Evolutionary conservation across 176 grass and related monocot genomes (phyloP), one percentile per base, ranked within the genome.

Genomic region (Tuctoria greenei): DNA sequence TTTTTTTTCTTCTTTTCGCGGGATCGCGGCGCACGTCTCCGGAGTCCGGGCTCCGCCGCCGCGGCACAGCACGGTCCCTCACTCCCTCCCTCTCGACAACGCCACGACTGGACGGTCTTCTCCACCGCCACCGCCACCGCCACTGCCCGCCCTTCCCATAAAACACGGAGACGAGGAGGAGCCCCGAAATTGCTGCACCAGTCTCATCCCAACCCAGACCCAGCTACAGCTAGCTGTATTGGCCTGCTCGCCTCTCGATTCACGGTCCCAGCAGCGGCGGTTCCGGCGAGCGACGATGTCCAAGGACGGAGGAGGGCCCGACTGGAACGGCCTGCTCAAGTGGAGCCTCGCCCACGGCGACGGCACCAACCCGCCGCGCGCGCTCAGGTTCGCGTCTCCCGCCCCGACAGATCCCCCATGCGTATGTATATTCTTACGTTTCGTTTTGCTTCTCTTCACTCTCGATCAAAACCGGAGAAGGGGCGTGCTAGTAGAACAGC

Each of bases 311-410:
- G n/a, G n/a, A 6, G 91, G 89, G 3, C 66, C 88, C 41, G 85
- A 95, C 72, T 99, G 95, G 95, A 91, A 99, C 65, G 95, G 95
- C 21, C 70, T 99, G 82, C 87, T 99, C 80, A 99, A 99, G 73
- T 99, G 95, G 95, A 95, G 95, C 79, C 85, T 99, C 39, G 80
- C 95, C 61, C 92, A 99, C 54, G 81, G 82, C 23, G 95, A 95
- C 69, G 95, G 85, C 64, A 99, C 89, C 75, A 47, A 44, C 34
- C 71, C 74, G 51, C 27, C 90, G 69, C 86, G 90, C 25, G 57
- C 72, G 1, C 85, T 94, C 67, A 88, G 81, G 88, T 89, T 13
- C 41, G 52, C 16, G 16, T 11, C 25, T n/a, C 24, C 16, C 7
- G 0, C 34, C n/a, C n/a, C n/a, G n/a, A n/a, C 20, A 65, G 74